phyloP scores from a whole-genome alignment of 345 rosid genomes.

The Cardamine resedifolia region DNA sequence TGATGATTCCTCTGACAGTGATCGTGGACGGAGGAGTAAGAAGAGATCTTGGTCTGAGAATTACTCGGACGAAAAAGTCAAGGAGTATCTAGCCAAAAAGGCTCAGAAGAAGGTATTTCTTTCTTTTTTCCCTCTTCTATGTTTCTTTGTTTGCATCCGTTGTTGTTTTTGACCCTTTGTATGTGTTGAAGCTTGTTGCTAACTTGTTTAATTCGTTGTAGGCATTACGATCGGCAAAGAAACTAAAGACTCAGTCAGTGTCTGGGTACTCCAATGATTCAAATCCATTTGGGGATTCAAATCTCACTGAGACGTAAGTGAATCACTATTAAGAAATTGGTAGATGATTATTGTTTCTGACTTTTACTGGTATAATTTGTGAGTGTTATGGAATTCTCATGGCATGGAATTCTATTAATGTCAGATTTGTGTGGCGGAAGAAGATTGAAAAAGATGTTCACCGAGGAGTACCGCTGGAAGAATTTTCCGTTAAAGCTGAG shows the following conservation, averaged over 20 bases:
- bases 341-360: slow-evolving; percentile 13
- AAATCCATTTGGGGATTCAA: slow-evolving; percentile 93
- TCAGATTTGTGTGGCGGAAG: slow-evolving; percentile 92
- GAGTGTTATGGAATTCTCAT: slow-evolving; percentile 1
- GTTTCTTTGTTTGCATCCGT: not conserved
- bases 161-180: not conserved
- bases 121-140: not conserved
- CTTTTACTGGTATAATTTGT: not conserved
- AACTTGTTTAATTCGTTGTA: slow-evolving; percentile 29
- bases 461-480: slow-evolving; percentile 63
- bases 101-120: slow-evolving; percentile 79
- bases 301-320: slow-evolving; percentile 82
- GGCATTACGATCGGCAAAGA: slow-evolving; percentile 80
- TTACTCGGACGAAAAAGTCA: slow-evolving; percentile 60
- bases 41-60: slow-evolving; percentile 52
- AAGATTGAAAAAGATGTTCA: slow-evolving; percentile 86
- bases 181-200: slow-evolving; percentile 16
- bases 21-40: slow-evolving; percentile 42
- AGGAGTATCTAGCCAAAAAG: slow-evolving; percentile 67
- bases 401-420: not conserved
- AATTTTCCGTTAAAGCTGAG: slow-evolving; percentile 79
- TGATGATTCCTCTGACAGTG: slow-evolving; percentile 40
- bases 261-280: slow-evolving; percentile 95
- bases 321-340: not conserved
- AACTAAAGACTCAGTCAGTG: slow-evolving; percentile 66